Conservation (phyloP, 2,329 filamentous ascomycete species). For the Cadophora sp. region DNA sequence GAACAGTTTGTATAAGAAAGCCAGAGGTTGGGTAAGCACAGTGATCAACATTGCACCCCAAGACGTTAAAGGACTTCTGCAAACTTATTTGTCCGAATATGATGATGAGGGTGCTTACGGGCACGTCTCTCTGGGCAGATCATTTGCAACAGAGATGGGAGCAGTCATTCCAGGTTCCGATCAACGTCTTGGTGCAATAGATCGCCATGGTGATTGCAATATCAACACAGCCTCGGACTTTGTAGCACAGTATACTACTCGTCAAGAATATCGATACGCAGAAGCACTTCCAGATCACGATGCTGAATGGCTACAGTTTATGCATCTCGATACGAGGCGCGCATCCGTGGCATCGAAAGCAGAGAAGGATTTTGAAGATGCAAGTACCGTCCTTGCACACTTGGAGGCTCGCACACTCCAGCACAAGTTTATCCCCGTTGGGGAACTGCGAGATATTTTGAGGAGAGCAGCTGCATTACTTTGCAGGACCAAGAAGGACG, state of each 20-base stretch:
- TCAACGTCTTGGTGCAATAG: slow-evolving; percentile 83
- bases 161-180: slow-evolving; percentile 85
- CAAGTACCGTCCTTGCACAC: slow-evolving; percentile 70
- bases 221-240: slow-evolving; percentile 97
- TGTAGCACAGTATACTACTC: slow-evolving; percentile 94
- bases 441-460: slow-evolving; percentile 81
- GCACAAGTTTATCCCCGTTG: slow-evolving; percentile 73
- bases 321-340: slow-evolving; percentile 60
- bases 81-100: slow-evolving; percentile 95
- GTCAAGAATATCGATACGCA: slow-evolving; percentile 92
- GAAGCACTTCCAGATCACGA: slow-evolving; percentile 76
- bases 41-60: slow-evolving; percentile 86
- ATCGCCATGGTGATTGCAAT: slow-evolving; percentile 72
- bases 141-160: slow-evolving; percentile 93
- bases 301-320: slow-evolving; percentile 67
- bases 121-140: slow-evolving; percentile 89
- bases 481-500: slow-evolving; percentile 77
- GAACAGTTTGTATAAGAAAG: slow-evolving; percentile 76
- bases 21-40: slow-evolving; percentile 79
- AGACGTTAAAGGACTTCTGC: slow-evolving; percentile 92
- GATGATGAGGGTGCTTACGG: slow-evolving; percentile 91
- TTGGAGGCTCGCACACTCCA: slow-evolving; percentile 75
- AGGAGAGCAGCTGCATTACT: slow-evolving; percentile 85
- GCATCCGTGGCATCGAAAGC: slow-evolving; percentile 50
- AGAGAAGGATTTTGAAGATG: slow-evolving; percentile 63